Base-by-base conservation (phyloP, 306 rosid species). In the Fagus sylvatica region DNA sequence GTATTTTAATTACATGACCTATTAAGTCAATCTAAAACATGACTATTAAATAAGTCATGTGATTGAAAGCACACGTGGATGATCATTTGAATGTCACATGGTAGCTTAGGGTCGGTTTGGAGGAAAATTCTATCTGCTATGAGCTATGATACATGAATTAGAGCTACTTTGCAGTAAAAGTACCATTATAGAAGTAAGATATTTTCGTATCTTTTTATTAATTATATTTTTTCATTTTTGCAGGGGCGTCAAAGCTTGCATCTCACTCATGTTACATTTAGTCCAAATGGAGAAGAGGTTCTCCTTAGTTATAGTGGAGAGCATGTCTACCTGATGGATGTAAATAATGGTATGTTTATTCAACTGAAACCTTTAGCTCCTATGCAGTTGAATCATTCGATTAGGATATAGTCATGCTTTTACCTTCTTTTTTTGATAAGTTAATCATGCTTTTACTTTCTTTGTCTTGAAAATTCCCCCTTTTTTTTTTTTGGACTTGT, bases 231-330 rank as follows among this genome's bases (percentile, higher is more conserved):
- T 37, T 64, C 42, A 56, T 71, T 79, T 77, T 77, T 78, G 60
- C 85, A 96, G 98, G 98, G 91, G 64, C 87, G 85, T 83, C 84
- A 93, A 53, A 90, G 88, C 84, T 81, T 96, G 88, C 94, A 91
- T 87, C 81, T 96, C 73, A 96, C 99, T 78, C 98, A 96, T 84
- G 97, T 90, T 85, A 76, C 98, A 53, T 96, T 96, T 85, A 90
- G 96, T 87, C 99, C 99, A 15, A 89, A 86, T 81, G 98, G 99
- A 68, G 90, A 85, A 53, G 98, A 96, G 89, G 97, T 96, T 87
- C 97, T 96, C 74, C 98, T 96, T 72, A 93, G 97, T 87, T 96
- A 93, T 79, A 93, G 99, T 84, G 99, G 99, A 84, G 98, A 93
- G 83, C 98, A 96, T 77, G 96, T 86, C 68, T 96, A 93, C 83